A percentile compares a stretch with the other conserved stretches of the same genome.
Evolutionary conservation across 371 early-diverging fungal species (phyloP).

Genomic region (Rhizopus arrhizus): DNA sequence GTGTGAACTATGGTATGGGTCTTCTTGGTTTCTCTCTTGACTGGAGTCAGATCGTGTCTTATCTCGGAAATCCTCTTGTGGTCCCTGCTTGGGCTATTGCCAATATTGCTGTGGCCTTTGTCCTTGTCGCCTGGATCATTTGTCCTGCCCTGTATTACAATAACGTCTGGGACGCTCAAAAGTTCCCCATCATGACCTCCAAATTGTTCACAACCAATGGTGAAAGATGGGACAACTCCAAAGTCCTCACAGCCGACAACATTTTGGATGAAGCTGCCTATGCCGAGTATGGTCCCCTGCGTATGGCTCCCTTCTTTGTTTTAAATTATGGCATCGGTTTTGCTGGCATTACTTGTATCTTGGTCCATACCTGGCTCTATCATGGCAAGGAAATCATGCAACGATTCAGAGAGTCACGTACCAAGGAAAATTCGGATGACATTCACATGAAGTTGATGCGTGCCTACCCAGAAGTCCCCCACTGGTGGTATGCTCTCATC

Average conservation of each 20-base stretch:
- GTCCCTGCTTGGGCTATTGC: constrained; percentile 75
- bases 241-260: constrained; percentile 56
- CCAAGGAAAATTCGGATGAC: constrained; percentile 54
- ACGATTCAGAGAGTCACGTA: constrained; percentile 60
- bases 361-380: constrained; percentile 65
- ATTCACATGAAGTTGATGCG: constrained; percentile 74
- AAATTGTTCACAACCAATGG: constrained; percentile 52
- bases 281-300: constrained; percentile 70
- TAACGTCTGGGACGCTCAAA: constrained; percentile 66
- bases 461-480: constrained; percentile 71
- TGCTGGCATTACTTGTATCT: constrained; percentile 66
- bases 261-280: constrained; percentile 66
- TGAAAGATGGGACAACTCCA: constrained; percentile 54
- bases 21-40: constrained; percentile 71
- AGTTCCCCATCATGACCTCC: constrained; percentile 62
- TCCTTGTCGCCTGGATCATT: constrained; percentile 75
- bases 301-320: constrained; percentile 62
- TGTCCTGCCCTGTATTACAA: constrained; percentile 71
- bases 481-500: constrained; percentile 69
- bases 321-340: constrained; percentile 65
- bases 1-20: constrained; percentile 67
- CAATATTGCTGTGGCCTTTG: constrained; percentile 71
- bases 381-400: constrained; percentile 64
- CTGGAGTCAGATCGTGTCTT: constrained; percentile 74
- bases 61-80: constrained; percentile 67